Percentiles rank a stretch among this genome's conserved stretches.
These are phyloP conservation scores for Dictyostelium firmibasis DNA, from an alignment of 78 protist species.

Conservation along the genomic window DNA sequence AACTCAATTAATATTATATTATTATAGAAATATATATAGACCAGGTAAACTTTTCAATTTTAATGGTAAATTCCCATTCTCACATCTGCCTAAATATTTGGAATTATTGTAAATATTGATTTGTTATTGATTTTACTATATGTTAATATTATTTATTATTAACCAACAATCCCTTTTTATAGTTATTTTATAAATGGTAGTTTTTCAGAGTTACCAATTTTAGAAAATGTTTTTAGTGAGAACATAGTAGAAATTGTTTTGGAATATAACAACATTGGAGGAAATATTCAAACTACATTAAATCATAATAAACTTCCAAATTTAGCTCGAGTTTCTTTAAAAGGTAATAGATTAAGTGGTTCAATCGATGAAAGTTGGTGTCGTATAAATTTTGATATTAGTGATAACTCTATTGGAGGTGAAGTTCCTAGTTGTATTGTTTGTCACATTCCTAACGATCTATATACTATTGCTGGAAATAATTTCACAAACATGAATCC, in stretches of 20 bases:
- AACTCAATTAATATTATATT: too few relatives aligned
- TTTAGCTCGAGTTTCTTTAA: not conserved
- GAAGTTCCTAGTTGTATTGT: not conserved
- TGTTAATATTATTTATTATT: too few relatives aligned
- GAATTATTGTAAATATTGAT: not conserved
- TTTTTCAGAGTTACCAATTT: not conserved
- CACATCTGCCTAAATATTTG: not conserved
- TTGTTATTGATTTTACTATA: too few relatives aligned
- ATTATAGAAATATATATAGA: not conserved
- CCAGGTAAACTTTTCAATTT: not conserved
- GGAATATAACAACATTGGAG: not conserved
- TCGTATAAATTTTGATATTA: not conserved
- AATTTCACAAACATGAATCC: not conserved
- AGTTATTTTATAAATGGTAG: not conserved
- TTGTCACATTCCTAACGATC: not conserved
- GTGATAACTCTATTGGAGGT: not conserved
- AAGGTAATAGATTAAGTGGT: not conserved
- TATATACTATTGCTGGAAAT: not conserved
- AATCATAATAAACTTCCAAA: not conserved
- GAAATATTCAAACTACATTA: not conserved
- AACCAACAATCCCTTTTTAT: too few relatives aligned
- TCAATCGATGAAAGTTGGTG: not conserved
- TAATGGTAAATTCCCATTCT: not conserved
- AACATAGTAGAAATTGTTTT: too few relatives aligned
- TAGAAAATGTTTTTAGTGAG: not conserved